A percentile compares a stretch with the other conserved stretches of the same genome.
These are phyloP conservation scores for Stevia rebaudiana DNA, from an alignment of 140 eudicot species.

Conservation along the genomic window DNA sequence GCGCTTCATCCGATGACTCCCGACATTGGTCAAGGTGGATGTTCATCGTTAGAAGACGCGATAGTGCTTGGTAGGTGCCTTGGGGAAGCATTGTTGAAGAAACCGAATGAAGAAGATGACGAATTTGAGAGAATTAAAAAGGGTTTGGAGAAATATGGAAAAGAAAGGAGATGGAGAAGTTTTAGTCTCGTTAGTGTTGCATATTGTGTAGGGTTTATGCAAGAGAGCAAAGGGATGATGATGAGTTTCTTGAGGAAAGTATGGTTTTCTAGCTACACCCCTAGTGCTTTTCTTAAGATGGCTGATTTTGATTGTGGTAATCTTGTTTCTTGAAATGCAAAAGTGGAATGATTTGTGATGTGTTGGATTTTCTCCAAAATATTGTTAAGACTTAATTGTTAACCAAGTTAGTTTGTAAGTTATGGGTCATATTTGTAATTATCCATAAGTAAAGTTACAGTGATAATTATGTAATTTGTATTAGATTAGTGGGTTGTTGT, in stretches of 20 bases:
- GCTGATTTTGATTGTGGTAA: conserved; percentile 66
- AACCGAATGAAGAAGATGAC: conserved; percentile 31
- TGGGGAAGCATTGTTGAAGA: conserved; percentile 45
- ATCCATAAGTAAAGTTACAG: no score
- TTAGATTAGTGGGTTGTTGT: no score
- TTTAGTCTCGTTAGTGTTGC: conserved; percentile 49
- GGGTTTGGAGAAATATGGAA: conserved; percentile 52
- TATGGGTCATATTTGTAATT: no score
- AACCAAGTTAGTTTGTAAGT: no score
- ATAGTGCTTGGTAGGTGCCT: conserved; percentile 67
- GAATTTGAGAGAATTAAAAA: conserved; percentile 36
- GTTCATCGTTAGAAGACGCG: conserved; percentile 68
- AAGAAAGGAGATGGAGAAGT: conserved; percentile 71
- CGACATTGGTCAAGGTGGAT: conserved; percentile 84
- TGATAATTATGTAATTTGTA: no score
- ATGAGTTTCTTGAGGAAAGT: conserved; percentile 49
- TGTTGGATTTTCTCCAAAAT: no score
- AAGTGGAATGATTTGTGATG: no score
- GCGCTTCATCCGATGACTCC: conserved; percentile 98
- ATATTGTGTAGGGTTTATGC: conserved; percentile 49
- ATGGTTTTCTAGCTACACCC: conserved; percentile 43
- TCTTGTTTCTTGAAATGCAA: conserved; percentile 5
- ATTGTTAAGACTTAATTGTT: no score
- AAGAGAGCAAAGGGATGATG: conserved; percentile 46
- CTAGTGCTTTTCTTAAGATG: conserved; percentile 30